A percentile compares a stretch with the other conserved stretches of the same genome.
phyloP scores from a whole-genome alignment of 2,329 filamentous ascomycete genomes.

The Emergomyces africanus region DNA sequence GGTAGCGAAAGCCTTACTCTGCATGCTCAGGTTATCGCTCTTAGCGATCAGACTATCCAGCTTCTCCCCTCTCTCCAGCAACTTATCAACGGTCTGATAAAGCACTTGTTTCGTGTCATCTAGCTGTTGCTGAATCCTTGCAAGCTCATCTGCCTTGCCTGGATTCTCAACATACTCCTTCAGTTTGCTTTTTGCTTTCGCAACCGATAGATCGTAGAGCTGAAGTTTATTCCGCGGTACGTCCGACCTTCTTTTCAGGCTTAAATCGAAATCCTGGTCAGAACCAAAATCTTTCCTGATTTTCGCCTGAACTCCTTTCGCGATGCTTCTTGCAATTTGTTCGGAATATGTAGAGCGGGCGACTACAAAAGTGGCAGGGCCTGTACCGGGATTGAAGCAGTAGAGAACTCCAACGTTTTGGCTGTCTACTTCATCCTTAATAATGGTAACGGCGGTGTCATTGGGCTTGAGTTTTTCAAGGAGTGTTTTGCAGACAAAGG shows the following conservation, averaged over 20 bases:
- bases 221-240: no score
- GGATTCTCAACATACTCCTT: conserved; percentile 76
- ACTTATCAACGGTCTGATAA: conserved; percentile 70
- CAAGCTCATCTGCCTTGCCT: no score
- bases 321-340: no score
- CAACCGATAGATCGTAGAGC: no score
- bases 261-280: no score
- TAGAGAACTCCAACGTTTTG: neutral
- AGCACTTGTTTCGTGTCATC: conserved; percentile 96
- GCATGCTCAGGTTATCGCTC: conserved; percentile 76
- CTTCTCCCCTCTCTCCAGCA: conserved; percentile 83
- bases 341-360: no score
- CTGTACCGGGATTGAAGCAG: conserved; percentile 39
- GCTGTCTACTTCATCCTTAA: no score
- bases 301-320: no score
- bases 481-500: neutral
- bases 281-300: no score
- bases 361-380: conserved; percentile 64
- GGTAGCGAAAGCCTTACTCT: conserved; percentile 97
- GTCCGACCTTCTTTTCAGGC: no score
- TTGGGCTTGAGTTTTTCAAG: conserved; percentile 41
- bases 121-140: conserved; percentile 85
- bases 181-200: conserved; percentile 39
- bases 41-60: conserved; percentile 89
- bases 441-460: no score